A percentile compares a stretch with the other conserved stretches of the same genome.
Conservation (phyloP, 345 rosid species). For the Ceriops tagal region DNA sequence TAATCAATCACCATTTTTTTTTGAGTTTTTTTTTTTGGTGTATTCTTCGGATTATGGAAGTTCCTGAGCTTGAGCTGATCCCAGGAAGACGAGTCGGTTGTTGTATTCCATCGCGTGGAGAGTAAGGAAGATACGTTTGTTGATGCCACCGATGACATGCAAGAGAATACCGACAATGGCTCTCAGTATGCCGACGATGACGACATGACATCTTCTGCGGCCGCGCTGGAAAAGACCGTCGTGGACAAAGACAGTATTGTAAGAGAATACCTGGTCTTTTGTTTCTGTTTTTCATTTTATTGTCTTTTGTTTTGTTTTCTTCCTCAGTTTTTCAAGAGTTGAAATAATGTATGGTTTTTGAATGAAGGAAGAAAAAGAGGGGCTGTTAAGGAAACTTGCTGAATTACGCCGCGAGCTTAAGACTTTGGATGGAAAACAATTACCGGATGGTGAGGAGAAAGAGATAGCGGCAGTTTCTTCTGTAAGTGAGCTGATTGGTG, state of each 20-base stretch:
- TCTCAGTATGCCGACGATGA: neutral
- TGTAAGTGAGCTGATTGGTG: constrained; percentile 32
- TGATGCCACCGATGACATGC: constrained; percentile 76
- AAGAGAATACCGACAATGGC: constrained; percentile 32
- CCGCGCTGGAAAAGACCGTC: constrained; percentile 7
- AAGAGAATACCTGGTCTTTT: neutral
- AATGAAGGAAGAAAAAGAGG: constrained; percentile 56
- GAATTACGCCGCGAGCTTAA: constrained; percentile 43
- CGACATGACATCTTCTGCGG: constrained; percentile 2
- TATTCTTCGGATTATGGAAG: neutral
- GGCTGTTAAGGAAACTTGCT: constrained; percentile 37
- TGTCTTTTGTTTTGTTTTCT: neutral
- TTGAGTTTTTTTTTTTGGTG: neutral
- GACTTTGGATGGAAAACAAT: constrained; percentile 27
- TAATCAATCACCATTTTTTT: neutral
- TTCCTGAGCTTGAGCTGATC: constrained; percentile 6
- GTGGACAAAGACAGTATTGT: neutral
- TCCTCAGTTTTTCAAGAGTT: neutral
- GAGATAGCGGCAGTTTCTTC: constrained; percentile 16
- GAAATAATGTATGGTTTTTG: neutral
- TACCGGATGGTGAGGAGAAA: constrained; percentile 16
- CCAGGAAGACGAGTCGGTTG: constrained; percentile 17
- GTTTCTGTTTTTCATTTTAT: too few species aligned
- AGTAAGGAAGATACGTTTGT: constrained; percentile 86
- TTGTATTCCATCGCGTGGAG: constrained; percentile 37